These are phyloP conservation scores for Monosporozyma yasuniensis DNA, from an alignment of 805 yeast genomes.

Conservation along the genomic window DNA sequence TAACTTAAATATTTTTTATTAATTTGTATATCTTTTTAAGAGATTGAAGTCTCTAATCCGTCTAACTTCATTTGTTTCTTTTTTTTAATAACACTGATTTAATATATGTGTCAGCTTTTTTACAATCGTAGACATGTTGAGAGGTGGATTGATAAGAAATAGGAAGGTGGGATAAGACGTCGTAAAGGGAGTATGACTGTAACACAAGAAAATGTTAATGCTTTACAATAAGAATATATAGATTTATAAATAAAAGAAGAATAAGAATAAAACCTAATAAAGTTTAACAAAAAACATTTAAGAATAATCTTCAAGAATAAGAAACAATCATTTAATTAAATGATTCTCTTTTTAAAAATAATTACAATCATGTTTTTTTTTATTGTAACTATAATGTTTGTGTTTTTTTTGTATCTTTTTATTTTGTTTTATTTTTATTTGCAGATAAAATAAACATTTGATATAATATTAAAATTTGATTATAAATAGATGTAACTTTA, in stretches of 20 bases:
- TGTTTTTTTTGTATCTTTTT: not conserved
- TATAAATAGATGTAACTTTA: not conserved
- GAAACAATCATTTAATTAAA: conserved; percentile 1
- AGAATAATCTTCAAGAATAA: not conserved
- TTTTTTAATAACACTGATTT: too few relatives aligned
- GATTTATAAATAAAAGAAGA: not conserved
- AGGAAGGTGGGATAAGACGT: not conserved
- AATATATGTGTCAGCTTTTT: too few relatives aligned
- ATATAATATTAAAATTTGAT: conserved; percentile 1
- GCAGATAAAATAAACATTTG: conserved; percentile 2
- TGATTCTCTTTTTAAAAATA: not conserved
- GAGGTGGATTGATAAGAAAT: not conserved
- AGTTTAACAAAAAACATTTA: not conserved
- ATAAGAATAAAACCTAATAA: not conserved
- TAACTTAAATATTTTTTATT: not conserved
- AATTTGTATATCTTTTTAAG: conserved; percentile 1
- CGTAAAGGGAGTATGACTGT: not conserved
- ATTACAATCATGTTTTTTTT: not conserved
- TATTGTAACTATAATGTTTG: not conserved
- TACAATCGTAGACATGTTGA: too few relatives aligned
- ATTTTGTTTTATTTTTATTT: conserved; percentile 1
- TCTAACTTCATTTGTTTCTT: not conserved
- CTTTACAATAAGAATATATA: not conserved
- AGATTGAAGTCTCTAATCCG: not conserved
- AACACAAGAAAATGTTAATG: not conserved